These are phyloP conservation scores for Calocera viscosa DNA, from an alignment of 768 basidiomycete species.

Conservation along the genomic window DNA sequence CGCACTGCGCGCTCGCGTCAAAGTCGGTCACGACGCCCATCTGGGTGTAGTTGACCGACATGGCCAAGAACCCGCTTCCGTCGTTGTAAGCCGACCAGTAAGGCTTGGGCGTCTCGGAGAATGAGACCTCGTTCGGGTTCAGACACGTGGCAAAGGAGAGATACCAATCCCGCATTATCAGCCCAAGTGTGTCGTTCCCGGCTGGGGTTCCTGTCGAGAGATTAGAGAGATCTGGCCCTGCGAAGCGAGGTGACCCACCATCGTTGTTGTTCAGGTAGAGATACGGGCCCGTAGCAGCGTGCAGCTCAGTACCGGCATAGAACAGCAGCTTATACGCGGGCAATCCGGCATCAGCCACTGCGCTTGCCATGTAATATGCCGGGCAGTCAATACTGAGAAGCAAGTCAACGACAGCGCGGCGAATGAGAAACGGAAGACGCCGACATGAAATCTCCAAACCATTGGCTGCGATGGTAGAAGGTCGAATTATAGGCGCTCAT, in stretches of 20 bases:
- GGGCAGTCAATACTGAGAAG: background rate
- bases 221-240: background rate
- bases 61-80: background rate
- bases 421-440: too few relatives aligned
- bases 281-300: background rate
- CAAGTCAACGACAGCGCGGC: too few relatives aligned
- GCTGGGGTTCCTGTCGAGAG: background rate
- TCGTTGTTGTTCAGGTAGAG: background rate
- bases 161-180: background rate
- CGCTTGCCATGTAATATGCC: background rate
- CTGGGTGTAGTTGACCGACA: background rate
- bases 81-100: slow-evolving; percentile 4
- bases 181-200: background rate
- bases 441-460: background rate
- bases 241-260: background rate
- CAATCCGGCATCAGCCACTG: background rate
- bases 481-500: background rate
- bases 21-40: slow-evolving; percentile 3
- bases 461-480: background rate
- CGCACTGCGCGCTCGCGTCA: background rate
- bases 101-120: background rate
- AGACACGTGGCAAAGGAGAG: background rate
- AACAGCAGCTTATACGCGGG: background rate
- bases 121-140: slow-evolving; percentile 3
- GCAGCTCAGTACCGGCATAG: background rate